Base-by-base conservation (phyloP, 371 early-diverging fungal species). In the Mucor velutinosus region DNA sequence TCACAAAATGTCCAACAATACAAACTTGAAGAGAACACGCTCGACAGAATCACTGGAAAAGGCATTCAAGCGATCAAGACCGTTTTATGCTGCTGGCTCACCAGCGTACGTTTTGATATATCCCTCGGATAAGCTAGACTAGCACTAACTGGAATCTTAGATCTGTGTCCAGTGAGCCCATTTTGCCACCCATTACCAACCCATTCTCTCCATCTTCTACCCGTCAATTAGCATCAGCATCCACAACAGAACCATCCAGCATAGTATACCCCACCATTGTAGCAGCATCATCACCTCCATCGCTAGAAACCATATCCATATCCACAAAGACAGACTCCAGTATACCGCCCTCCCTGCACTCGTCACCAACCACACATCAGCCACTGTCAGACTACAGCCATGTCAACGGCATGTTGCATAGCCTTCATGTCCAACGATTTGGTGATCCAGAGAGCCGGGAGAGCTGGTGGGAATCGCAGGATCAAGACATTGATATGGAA, bases 381-480 rank as follows among this genome's bases (percentile, higher is more conserved):
- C 29, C 64, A 7, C 58, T 30, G 17, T 41, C 56, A 35, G 43
- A 47, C 25, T 77, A 77, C 39, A 25, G 45, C 32, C 5, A 67
- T 12, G 67, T 77, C 23, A 77, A 77, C 68, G 61, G 39, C 23
- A 27, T 70, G 27, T 45, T 77, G 27, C 58, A 67, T 25, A 8
- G 59, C 21, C 17, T 75, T 11, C 77, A 75, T 63, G 60, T 67
- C 1, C 58, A 58, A 33, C 64, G 77, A n/a, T 60, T 60, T 61
- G 77, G 77, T 0, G 64, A 77, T 60, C 77, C 77, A 19, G 77
- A 77, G 61, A 7, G 2, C 45, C 32, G 71, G 57, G 77, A 74
- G 43, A 66, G 68, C 14, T 69, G 73, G 72, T 70, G 71, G 73
- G 66, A 67, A 59, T 56, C 58, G 14, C 56, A 60, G 23, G 70